Percentiles rank a stretch among this genome's conserved stretches.
Conservation (phyloP, 352 stramenopile species). For the Pythium sukuiense region DNA sequence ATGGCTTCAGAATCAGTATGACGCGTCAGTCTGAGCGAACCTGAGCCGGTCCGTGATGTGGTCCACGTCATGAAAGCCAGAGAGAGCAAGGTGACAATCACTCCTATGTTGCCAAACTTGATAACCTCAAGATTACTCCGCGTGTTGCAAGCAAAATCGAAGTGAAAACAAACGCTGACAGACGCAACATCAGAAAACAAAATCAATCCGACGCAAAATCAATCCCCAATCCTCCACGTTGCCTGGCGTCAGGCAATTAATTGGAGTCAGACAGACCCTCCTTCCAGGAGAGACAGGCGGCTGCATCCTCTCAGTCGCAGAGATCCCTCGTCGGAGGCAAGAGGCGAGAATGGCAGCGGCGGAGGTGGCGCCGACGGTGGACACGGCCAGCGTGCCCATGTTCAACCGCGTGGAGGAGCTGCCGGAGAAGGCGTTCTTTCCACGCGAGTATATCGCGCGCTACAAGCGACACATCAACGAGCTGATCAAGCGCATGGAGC, state of each 20-base stretch:
- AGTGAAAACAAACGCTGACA: not conserved
- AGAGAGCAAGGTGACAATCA: not conserved
- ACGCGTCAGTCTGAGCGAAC: not conserved
- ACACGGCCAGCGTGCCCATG: slow-evolving; percentile 18
- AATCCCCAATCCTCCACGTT: not conserved
- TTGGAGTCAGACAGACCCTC: not conserved
- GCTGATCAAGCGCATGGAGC: slow-evolving; percentile 55
- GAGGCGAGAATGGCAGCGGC: slow-evolving; percentile 16
- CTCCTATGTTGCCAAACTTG: not conserved
- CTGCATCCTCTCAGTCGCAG: not conserved
- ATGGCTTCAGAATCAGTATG: not conserved
- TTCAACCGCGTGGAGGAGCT: slow-evolving; percentile 43
- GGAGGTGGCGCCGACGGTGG: slow-evolving; percentile 8
- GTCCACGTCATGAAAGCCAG: slow-evolving; percentile 26
- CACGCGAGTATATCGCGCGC: slow-evolving; percentile 49
- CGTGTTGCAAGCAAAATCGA: not conserved
- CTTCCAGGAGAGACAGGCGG: not conserved
- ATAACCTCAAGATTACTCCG: not conserved
- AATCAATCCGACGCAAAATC: not conserved
- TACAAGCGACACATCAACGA: slow-evolving; percentile 65
- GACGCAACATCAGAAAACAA: not conserved
- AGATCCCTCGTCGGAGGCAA: not conserved
- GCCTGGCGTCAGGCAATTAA: not conserved
- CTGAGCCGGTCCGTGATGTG: not conserved
- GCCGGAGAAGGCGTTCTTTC: slow-evolving; percentile 52